Base-by-base conservation (phyloP, 495 filamentous ascomycete genomes). In the Astrothelium subdiscretum region DNA sequence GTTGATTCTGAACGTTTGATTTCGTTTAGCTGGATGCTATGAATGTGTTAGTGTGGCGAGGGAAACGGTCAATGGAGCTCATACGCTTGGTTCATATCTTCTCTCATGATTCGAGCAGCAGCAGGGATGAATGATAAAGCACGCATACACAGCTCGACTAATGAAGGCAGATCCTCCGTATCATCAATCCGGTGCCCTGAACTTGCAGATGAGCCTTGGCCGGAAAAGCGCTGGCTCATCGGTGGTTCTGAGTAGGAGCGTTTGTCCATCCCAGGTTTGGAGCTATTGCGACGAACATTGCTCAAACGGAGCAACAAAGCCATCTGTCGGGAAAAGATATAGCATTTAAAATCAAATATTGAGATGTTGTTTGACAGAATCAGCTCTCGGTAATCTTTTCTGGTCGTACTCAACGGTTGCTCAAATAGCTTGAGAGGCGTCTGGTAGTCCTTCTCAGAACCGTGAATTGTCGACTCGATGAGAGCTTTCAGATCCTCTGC, bases 291-390 rank as follows among this genome's bases (percentile, higher is more conserved):
- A 54, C 48, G 48, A 54, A 81, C 79, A 71, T 91, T 94, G 15
- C 87, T 91, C 12, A 95, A 81, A 35, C 94, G 86, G 26, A 96
- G 81, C 11, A 97, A 79, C 2, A 98, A 73, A 15, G 86, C 83
- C 67, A 95, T 81, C 69, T 99, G 94, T 29, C 94, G 82, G 26
- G 90, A 86, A 75, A 97, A 97, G 12, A 99, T 81, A 71, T 99
- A 99, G 65, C 86, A 91, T 63, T 88, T 83, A 73, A 99, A 97
- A 71, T 99, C 94, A 68, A 97, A 97, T 13, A 95, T 79, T n/a
- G 94, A 97, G 31, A 97, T 95, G 65, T 95, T 87, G 74, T 91
- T 97, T n/a, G 89, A 86, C 44, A 97, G 76, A 57, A 99, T 97
- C 65, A 95, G 82, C 61, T 95, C 91, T 43, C 95, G 85, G 70